These are phyloP conservation scores for Aureobasidium sp. DNA, from an alignment of 2,329 filamentous ascomycete genomes.

Conservation along the genomic window DNA sequence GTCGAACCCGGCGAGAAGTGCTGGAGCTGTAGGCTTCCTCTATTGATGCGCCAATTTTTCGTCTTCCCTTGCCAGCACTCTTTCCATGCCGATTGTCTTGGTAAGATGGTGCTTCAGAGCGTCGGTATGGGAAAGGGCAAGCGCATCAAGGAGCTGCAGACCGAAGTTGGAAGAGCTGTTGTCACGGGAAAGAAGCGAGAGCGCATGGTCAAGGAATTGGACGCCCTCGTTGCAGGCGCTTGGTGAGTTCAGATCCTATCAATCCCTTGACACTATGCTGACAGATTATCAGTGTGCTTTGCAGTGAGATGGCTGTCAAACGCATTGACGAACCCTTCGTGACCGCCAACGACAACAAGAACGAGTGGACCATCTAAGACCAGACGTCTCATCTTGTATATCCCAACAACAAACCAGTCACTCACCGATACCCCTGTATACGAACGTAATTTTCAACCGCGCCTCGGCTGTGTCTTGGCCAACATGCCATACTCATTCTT, in stretches of 20 bases:
- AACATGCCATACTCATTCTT: not conserved
- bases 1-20: conserved; percentile 95
- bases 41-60: conserved; percentile 90
- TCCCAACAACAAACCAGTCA: not conserved
- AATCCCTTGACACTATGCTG: not conserved
- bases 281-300: conserved; percentile 62
- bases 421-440: conserved; percentile 10
- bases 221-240: conserved; percentile 81
- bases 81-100: conserved; percentile 93
- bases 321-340: conserved; percentile 92
- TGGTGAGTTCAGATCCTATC: conserved; percentile 56
- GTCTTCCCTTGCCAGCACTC: conserved; percentile 98
- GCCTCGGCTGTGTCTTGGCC: not conserved
- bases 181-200: conserved; percentile 65
- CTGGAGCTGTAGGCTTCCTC: conserved; percentile 76
- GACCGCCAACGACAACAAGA: conserved; percentile 60
- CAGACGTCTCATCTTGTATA: not conserved
- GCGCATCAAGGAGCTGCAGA: conserved; percentile 78
- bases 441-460: not conserved
- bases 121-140: conserved; percentile 68
- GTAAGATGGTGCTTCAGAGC: conserved; percentile 75
- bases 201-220: conserved; percentile 77
- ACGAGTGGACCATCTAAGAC: conserved; percentile 64
- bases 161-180: conserved; percentile 67
- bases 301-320: conserved; percentile 91